Conservation (phyloP, 306 rosid species). For the Albizia julibrissin region DNA sequence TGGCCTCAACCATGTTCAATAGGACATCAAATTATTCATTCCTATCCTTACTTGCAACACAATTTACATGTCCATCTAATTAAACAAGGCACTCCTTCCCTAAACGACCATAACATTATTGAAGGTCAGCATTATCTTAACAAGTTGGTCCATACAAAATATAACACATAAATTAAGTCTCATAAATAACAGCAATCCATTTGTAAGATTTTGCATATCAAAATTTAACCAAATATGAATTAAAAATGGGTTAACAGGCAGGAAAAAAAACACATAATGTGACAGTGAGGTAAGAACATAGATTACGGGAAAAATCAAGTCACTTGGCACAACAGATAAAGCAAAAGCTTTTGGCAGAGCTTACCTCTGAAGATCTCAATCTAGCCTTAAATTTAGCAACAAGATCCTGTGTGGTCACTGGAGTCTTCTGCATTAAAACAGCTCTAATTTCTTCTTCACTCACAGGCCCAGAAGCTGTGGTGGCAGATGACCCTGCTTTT, state of each 20-base stretch:
- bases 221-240: conserved; percentile 18
- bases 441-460: conserved; percentile 92
- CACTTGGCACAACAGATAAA: conserved; percentile 11
- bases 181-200: conserved; percentile 2
- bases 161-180: not conserved
- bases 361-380: conserved; percentile 67
- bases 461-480: conserved; percentile 74
- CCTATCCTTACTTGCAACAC: not conserved
- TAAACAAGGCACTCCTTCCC: conserved; percentile 9
- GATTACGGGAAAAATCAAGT: conserved; percentile 18
- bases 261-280: not conserved
- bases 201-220: conserved; percentile 5
- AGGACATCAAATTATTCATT: conserved; percentile 9
- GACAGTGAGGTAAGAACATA: not conserved
- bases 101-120: not conserved
- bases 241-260: conserved; percentile 16
- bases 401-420: conserved; percentile 91
- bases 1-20: not conserved
- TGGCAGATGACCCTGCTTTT: conserved; percentile 44
- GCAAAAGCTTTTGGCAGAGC: conserved; percentile 21
- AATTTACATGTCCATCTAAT: not conserved
- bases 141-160: not conserved
- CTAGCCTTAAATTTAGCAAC: conserved; percentile 89
- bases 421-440: conserved; percentile 75
- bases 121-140: not conserved